Base-by-base conservation (phyloP, 2,329 filamentous ascomycete species). In the Parascedosporium putredinis region DNA sequence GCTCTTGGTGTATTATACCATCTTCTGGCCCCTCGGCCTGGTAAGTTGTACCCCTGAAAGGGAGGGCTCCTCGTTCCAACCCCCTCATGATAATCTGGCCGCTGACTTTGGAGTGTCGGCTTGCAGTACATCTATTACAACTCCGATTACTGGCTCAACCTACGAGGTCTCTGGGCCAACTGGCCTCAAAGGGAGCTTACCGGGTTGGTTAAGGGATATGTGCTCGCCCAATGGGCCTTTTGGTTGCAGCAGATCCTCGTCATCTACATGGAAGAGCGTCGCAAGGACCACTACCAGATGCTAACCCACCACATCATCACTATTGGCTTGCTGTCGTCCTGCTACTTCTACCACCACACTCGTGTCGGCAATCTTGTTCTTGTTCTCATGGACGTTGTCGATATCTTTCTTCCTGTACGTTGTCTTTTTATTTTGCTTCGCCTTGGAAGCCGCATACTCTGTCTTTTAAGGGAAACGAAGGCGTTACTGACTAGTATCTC, bases 261-360 rank as follows among this genome's bases (percentile, higher is more conserved):
- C 51, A 88, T 97, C 64, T 85, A 96, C 67, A 89, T 97, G 53
- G 93, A 98, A 67, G 87, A 94, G 68, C 81, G 86, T 56, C 80
- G 93, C 60, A 97, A 97, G 70, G 93, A 98, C 60, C 85, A 96
- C 67, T 86, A 81, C 71, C 91, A 97, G 67, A 97, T 97, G 93
- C 81, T 97, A 57, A 84, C 81, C 16, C 93, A 97, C 66, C 93
- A 98, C 69, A 79, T 96, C 62, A 82, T 97, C 63, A 98, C 93
- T 18, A 87, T 83, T 60, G 72, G 74, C 4, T 79, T 98, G 42
- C 82, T 98, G 55, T 81, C 82, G 51, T 77, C 82, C 27, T 91
- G 86, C 55, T 97, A 97, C 64, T 79, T 82, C 56, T 95, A 94
- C 64, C 83, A 91, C 61, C 83, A 88, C 62, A 94, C 85, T 51